phyloP scores from a whole-genome alignment of 805 yeast species.

The Naumovozyma castellii region DNA sequence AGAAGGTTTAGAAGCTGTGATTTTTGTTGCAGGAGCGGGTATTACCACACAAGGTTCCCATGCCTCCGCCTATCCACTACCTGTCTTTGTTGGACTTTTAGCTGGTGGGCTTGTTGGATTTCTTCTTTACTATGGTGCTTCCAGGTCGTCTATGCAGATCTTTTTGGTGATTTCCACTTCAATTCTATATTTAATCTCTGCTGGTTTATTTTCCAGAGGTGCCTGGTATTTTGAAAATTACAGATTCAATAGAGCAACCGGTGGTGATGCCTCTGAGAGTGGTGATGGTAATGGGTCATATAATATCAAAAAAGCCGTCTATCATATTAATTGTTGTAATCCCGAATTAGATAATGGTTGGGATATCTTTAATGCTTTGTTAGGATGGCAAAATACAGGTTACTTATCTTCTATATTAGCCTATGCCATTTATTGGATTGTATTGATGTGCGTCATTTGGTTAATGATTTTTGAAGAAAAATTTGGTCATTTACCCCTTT shows the following conservation, averaged over 20 bases:
- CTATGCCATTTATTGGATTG: slow-evolving; percentile 84
- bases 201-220: slow-evolving; percentile 89
- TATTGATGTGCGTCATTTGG: slow-evolving; percentile 42
- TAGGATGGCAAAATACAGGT: slow-evolving; percentile 98
- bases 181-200: slow-evolving; percentile 78
- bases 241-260: slow-evolving; percentile 53
- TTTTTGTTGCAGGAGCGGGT: slow-evolving; percentile 94
- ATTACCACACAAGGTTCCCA: slow-evolving; percentile 41
- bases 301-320: slow-evolving; percentile 66
- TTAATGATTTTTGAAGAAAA: slow-evolving; percentile 78
- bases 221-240: slow-evolving; percentile 81
- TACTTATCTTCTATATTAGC: slow-evolving; percentile 85
- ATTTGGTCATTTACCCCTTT: slow-evolving; percentile 69
- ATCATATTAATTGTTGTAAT: slow-evolving; percentile 97
- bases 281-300: slow-evolving; percentile 96
- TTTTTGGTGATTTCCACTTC: slow-evolving; percentile 84
- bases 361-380: slow-evolving; percentile 89
- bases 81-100: slow-evolving; percentile 79
- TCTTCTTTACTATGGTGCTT: slow-evolving; percentile 72
- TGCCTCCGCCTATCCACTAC: slow-evolving; percentile 81
- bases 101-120: slow-evolving; percentile 71
- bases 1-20: slow-evolving; percentile 96
- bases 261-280: slow-evolving; percentile 90
- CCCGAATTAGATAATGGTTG: slow-evolving; percentile 89
- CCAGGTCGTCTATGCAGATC: slow-evolving; percentile 71